Evolutionary conservation across 257 asterid genomes (phyloP).

Genomic region (Sherardia arvensis): DNA sequence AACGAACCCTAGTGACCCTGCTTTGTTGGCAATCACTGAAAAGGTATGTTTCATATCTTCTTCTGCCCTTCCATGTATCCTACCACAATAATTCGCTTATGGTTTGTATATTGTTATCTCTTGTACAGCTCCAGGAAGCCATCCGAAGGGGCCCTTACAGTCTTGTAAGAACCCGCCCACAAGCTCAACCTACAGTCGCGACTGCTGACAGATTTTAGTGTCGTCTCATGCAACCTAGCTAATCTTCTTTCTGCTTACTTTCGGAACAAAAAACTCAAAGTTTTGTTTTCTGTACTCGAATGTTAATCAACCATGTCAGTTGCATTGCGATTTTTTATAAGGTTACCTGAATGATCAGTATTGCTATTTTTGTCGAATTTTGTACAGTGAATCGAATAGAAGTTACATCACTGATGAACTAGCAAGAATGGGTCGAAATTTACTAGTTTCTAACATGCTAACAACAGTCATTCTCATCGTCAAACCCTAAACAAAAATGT

Average conservation of each 20-base stretch:
- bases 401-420: too few relatives aligned
- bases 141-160: slow-evolving; percentile 72
- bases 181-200: slow-evolving; percentile 71
- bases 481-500: too few relatives aligned
- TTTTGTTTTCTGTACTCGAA: background rate
- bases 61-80: background rate
- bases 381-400: too few relatives aligned
- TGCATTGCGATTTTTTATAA: background rate
- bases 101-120: background rate
- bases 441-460: too few relatives aligned
- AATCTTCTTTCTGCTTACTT: background rate
- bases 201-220: slow-evolving; percentile 81
- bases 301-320: background rate
- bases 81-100: background rate
- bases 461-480: too few relatives aligned
- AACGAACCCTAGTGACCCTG: slow-evolving; percentile 50
- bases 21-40: slow-evolving; percentile 37
- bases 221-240: too few relatives aligned
- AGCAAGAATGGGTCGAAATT: too few relatives aligned
- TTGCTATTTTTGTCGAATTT: too few relatives aligned
- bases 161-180: slow-evolving; percentile 42
- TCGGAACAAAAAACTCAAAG: too few relatives aligned
- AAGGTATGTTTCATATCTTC: slow-evolving; percentile 35
- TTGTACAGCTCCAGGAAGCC: slow-evolving; percentile 72
- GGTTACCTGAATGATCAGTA: too few relatives aligned